Base-by-base conservation (phyloP, 805 yeast genomes). In the Candida sonorensis region DNA sequence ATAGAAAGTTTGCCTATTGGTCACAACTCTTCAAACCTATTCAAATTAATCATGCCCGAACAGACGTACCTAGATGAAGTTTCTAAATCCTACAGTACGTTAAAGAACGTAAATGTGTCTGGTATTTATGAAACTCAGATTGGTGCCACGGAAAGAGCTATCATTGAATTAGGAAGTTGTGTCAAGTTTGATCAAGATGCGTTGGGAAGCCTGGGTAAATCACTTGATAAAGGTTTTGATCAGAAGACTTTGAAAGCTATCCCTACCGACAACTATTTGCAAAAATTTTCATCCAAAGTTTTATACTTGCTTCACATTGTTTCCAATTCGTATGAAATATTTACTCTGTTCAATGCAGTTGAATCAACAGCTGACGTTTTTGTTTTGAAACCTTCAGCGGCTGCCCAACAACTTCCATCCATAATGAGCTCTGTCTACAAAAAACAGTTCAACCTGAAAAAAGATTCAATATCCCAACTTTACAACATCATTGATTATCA, bases 181-280 rank as follows among this genome's bases (percentile, higher is more conserved):
- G 81, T 88, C 14, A 66, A 67, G 11, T 80, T 88, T 41, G 84
- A 77, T 41, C 79, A 80, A 27, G 62, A 75, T 1, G 66, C 71
- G 34, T 72, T 84, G n/a, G 96, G 97, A 7, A 76, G 87, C 0
- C 62, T 94, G 8, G 94, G 97, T 7, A 74, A 71, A 46, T 94
- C 96, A 18, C 61, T 92, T 36, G 87, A 84, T 45, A 69, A 72
- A 37, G 98, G 98, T 1, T 94, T 94, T 55, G 75, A 81, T 10
- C 50, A 72, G 35, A 72, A 72, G 31, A 77, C 78, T 53, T 53
- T 73, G 34, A 60, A 62, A 18, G 51, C 59, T 33, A 59, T 69
- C 5, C 72, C 74, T 5, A 50, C 70, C 10, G 66, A 63, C 4
- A 55, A 63, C 26, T 85, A 86, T 46, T 57, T 86, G 41, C 57